These are phyloP conservation scores for Backusella mclennaniae DNA, from an alignment of 192 early-diverging fungal species.

Conservation along the genomic window DNA sequence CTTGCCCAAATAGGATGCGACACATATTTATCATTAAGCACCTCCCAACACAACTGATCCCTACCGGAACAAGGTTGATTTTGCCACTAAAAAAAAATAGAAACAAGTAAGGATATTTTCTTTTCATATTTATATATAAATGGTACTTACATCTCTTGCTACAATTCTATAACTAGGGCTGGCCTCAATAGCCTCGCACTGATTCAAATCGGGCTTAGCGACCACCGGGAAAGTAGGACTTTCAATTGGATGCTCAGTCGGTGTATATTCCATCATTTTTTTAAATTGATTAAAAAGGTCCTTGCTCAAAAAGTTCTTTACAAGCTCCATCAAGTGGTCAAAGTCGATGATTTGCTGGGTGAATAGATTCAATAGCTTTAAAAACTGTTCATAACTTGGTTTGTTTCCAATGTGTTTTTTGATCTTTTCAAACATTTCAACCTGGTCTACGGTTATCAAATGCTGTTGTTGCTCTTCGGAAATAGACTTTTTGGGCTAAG, in stretches of 20 bases:
- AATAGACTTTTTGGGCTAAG: background rate
- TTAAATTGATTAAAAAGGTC: conserved; percentile 96
- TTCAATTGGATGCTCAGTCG: conserved; percentile 61
- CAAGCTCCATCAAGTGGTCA: conserved; percentile 79
- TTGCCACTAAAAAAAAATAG: conserved; percentile 27
- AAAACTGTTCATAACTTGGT: conserved; percentile 87
- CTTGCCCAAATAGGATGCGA: conserved; percentile 89
- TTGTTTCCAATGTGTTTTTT: conserved; percentile 86
- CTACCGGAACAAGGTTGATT: conserved; percentile 78
- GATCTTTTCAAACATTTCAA: conserved; percentile 92
- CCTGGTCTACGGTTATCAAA: conserved; percentile 66
- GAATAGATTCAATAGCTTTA: conserved; percentile 92
- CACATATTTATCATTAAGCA: conserved; percentile 93
- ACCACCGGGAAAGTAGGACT: conserved; percentile 59
- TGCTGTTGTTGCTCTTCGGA: background rate
- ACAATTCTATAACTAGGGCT: conserved; percentile 74
- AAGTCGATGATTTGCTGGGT: conserved; percentile 92
- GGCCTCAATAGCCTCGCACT: conserved; percentile 41
- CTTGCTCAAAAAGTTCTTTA: conserved; percentile 81
- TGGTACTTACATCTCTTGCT: conserved; percentile 54
- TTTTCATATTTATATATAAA: background rate
- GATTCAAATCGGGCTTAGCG: conserved; percentile 59
- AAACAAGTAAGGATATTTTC: background rate
- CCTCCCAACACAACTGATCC: conserved; percentile 87
- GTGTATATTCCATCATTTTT: conserved; percentile 75